These are phyloP conservation scores for Claviceps sp. DNA, from an alignment of 2,329 filamentous ascomycete species.

Conservation along the genomic window DNA sequence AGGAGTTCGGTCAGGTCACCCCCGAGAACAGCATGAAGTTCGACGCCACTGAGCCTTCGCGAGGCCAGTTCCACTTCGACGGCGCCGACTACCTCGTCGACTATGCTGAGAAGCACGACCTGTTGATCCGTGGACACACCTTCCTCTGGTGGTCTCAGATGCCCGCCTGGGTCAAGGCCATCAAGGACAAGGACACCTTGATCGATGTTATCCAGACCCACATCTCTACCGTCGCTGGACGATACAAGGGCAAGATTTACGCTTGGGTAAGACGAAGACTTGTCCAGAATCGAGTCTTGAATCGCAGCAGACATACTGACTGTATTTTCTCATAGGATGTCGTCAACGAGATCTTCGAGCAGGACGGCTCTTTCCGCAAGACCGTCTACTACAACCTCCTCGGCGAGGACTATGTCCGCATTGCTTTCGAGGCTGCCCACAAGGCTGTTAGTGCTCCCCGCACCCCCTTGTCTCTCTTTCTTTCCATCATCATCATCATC, in stretches of 20 bases:
- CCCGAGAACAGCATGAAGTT: constrained; percentile 62
- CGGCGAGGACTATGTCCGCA: constrained; percentile 55
- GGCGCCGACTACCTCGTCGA: background rate
- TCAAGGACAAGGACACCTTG: background rate
- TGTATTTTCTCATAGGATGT: background rate
- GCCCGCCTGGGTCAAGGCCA: background rate
- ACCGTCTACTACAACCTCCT: constrained; percentile 55
- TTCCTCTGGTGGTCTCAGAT: background rate
- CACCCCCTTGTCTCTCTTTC: too few relatives aligned
- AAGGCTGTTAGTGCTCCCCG: constrained; percentile 24
- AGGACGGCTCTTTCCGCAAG: constrained; percentile 44
- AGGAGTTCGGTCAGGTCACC: constrained; percentile 46
- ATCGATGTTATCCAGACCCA: background rate
- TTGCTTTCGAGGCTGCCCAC: constrained; percentile 56
- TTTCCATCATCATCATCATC: background rate
- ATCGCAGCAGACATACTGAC: background rate
- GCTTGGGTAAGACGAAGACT: background rate
- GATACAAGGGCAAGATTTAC: background rate
- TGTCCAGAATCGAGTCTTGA: background rate
- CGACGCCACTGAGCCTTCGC: constrained; percentile 37
- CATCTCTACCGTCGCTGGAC: background rate
- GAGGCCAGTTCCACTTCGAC: constrained; percentile 40
- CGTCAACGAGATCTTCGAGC: constrained; percentile 28
- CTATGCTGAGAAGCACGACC: background rate
- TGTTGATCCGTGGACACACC: background rate